Evolutionary conservation across 2,329 filamentous ascomycete species (phyloP).

Genomic region (Calonectria pteridis): DNA sequence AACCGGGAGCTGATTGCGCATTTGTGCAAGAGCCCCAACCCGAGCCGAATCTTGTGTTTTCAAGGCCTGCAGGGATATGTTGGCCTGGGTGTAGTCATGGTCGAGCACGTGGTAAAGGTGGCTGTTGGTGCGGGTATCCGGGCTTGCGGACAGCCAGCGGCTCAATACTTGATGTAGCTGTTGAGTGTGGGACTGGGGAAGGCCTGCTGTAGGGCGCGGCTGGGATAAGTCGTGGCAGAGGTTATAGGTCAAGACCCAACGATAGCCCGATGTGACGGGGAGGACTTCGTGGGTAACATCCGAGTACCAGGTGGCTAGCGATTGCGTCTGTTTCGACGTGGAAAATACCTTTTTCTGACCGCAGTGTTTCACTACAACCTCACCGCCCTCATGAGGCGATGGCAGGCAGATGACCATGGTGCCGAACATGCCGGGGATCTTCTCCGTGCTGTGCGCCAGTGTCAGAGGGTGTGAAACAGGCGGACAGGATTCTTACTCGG

Average conservation of each 20-base stretch:
- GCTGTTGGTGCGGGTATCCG: neutral
- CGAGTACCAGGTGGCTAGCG: slow-evolving; percentile 58
- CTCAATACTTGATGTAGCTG: slow-evolving; percentile 38
- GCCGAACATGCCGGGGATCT: slow-evolving; percentile 62
- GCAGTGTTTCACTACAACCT: slow-evolving; percentile 56
- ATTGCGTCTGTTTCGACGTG: slow-evolving; percentile 43
- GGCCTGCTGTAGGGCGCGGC: slow-evolving; percentile 37
- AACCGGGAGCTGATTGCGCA: slow-evolving; percentile 43
- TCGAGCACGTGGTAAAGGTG: slow-evolving; percentile 48
- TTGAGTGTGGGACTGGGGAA: slow-evolving; percentile 13
- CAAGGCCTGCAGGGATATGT: slow-evolving; percentile 44
- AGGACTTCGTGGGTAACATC: slow-evolving; percentile 66
- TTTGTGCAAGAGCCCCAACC: slow-evolving; percentile 40
- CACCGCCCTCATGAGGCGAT: slow-evolving; percentile 60
- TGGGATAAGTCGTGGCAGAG: slow-evolving; percentile 47
- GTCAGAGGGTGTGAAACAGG: neutral
- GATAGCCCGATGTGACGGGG: slow-evolving; percentile 60
- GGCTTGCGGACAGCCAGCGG: slow-evolving; percentile 41
- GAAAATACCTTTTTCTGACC: slow-evolving; percentile 48
- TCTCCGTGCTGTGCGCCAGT: slow-evolving; percentile 53
- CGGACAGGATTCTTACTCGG: slow-evolving; percentile 46
- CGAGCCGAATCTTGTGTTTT: slow-evolving; percentile 45
- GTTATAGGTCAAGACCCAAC: slow-evolving; percentile 67
- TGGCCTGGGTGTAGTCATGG: slow-evolving; percentile 50
- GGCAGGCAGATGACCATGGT: slow-evolving; percentile 63